phyloP scores from a whole-genome alignment of 2,329 filamentous ascomycete species.

The Incumbomyces delicatus region DNA sequence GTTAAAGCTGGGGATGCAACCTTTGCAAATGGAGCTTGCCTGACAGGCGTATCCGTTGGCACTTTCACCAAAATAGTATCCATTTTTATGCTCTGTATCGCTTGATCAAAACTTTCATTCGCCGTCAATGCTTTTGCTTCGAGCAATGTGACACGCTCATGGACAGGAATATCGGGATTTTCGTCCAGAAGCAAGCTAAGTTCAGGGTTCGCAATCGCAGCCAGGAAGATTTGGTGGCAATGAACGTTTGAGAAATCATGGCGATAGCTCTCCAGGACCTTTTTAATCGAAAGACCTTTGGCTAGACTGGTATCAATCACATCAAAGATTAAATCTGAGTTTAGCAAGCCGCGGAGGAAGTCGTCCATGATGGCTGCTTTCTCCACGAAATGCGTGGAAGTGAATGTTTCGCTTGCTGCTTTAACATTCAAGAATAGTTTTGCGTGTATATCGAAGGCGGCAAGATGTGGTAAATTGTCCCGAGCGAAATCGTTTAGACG shows the following conservation, averaged over 20 bases:
- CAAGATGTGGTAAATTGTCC: conserved; percentile 31
- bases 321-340: conserved; percentile 40
- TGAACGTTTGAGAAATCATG: conserved; percentile 48
- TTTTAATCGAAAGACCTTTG: conserved; percentile 38
- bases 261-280: conserved; percentile 40
- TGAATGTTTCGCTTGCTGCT: conserved; percentile 40
- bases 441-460: conserved; percentile 39
- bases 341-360: conserved; percentile 48
- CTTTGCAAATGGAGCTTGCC: conserved; percentile 21
- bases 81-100: conserved; percentile 39
- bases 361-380: conserved; percentile 36
- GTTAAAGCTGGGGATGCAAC: conserved; percentile 25
- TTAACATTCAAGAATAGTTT: conserved; percentile 47
- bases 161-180: conserved; percentile 25
- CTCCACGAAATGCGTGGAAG: conserved; percentile 36
- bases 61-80: conserved; percentile 6
- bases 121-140: conserved; percentile 25
- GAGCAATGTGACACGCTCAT: conserved; percentile 44
- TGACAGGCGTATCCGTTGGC: conserved; percentile 13
- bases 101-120: conserved; percentile 39
- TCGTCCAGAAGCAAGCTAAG: conserved; percentile 42
- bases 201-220: conserved; percentile 48
- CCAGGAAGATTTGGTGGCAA: conserved; percentile 52
- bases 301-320: conserved; percentile 39
- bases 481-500: conserved; percentile 36